Conservation (phyloP, 1,139 yeast genomes). For the Wickerhamomyces sp. region DNA sequence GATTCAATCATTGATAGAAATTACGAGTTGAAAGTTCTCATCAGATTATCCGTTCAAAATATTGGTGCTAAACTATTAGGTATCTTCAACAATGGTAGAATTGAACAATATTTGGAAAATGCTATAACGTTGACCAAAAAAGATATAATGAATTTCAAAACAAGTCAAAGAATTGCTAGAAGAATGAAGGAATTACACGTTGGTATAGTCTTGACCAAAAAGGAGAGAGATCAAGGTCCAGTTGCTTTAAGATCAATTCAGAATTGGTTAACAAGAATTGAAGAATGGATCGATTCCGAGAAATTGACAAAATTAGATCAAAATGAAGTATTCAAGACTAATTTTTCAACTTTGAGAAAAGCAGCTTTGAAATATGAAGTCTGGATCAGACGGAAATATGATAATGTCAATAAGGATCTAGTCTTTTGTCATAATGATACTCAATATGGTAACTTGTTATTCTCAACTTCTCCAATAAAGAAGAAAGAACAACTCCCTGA, state of each 20-base stretch:
- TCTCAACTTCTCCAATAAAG: conserved; percentile 33
- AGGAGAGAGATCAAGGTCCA: conserved; percentile 55
- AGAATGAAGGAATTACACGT: conserved; percentile 93
- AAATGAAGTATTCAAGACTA: conserved; percentile 41
- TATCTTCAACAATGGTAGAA: conserved; percentile 83
- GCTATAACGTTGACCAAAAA: conserved; percentile 68
- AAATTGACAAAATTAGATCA: conserved; percentile 30
- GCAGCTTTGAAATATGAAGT: conserved; percentile 46
- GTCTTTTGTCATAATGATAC: conserved; percentile 94
- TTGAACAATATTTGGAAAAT: conserved; percentile 84
- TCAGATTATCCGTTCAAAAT: conserved; percentile 65
- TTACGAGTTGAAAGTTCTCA: conserved; percentile 65
- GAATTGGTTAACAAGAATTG: conserved; percentile 66
- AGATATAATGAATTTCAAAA: conserved; percentile 69
- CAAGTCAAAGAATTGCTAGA: conserved; percentile 83
- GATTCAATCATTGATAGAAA: conserved; percentile 85
- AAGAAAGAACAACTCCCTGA: conserved; percentile 1
- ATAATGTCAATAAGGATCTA: conserved; percentile 35
- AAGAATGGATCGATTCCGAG: conserved; percentile 31
- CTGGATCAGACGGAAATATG: conserved; percentile 60
- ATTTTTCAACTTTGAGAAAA: conserved; percentile 45
- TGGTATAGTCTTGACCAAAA: conserved; percentile 59
- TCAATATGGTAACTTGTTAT: conserved; percentile 85
- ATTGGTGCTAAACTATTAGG: conserved; percentile 91
- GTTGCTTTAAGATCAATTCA: conserved; percentile 63